These are phyloP conservation scores for Plectosphaerella sp. DNA, from an alignment of 2,329 filamentous ascomycete genomes.

Conservation along the genomic window DNA sequence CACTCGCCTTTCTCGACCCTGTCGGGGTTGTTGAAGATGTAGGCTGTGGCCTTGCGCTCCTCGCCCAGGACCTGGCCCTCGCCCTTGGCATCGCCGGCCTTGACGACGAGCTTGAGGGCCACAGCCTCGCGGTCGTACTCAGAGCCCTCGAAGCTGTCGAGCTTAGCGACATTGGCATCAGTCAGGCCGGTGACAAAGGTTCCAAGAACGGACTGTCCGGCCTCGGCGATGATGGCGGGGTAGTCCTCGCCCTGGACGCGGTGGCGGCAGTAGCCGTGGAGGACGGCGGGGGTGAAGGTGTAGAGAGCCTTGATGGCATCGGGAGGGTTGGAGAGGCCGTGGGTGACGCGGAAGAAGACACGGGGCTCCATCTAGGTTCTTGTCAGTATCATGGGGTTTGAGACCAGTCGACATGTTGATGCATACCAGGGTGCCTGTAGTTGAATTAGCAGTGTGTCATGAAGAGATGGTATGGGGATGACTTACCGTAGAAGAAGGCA, in stretches of 20 bases:
- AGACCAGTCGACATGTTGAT: constrained; percentile 14
- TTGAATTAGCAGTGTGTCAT: constrained; percentile 1
- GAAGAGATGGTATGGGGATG: background rate
- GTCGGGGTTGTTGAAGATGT: constrained; percentile 53
- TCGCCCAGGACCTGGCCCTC: constrained; percentile 37
- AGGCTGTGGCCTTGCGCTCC: constrained; percentile 54
- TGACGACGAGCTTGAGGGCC: constrained; percentile 43
- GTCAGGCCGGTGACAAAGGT: constrained; percentile 76
- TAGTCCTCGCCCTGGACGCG: constrained; percentile 71
- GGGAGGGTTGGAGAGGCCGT: constrained; percentile 49
- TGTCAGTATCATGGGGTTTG: too few relatives aligned
- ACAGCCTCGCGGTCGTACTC: constrained; percentile 62
- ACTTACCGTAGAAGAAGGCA: constrained; percentile 55
- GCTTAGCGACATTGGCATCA: constrained; percentile 65
- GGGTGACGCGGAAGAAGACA: constrained; percentile 82
- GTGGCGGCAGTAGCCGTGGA: constrained; percentile 65
- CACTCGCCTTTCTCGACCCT: constrained; percentile 71
- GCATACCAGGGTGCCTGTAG: constrained; percentile 28
- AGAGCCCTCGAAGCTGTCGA: constrained; percentile 78
- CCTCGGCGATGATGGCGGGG: constrained; percentile 65
- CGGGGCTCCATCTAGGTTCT: constrained; percentile 67
- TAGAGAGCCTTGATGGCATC: constrained; percentile 50
- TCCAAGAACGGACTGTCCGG: constrained; percentile 61
- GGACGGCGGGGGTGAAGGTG: constrained; percentile 67
- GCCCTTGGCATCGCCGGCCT: constrained; percentile 28